Evolutionary conservation across 2,329 filamentous ascomycete genomes (phyloP).

Genomic region (Colletotrichum limetticola): DNA sequence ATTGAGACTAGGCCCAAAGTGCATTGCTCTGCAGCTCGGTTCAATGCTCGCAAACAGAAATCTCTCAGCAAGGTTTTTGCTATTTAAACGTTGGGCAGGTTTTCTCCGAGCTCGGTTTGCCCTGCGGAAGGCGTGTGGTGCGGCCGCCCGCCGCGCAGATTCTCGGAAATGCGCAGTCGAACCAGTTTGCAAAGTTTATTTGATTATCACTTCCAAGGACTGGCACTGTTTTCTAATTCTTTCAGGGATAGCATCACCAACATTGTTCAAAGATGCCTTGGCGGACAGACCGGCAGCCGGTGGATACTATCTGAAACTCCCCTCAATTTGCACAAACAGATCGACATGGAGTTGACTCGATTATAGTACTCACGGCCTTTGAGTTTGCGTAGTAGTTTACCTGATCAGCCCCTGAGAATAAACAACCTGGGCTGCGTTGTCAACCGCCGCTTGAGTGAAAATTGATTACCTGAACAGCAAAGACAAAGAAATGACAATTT

Average conservation of each 20-base stretch:
- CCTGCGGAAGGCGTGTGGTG: background rate
- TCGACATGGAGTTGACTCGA: background rate
- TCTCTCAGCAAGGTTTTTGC: background rate
- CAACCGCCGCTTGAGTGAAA: no score
- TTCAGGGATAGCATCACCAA: background rate
- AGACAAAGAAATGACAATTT: background rate
- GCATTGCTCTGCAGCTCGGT: background rate
- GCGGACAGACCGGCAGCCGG: conserved; percentile 2
- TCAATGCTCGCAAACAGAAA: background rate
- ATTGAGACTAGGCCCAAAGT: background rate
- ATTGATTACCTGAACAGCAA: background rate
- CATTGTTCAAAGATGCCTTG: background rate
- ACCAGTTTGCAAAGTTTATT: conserved; percentile 9
- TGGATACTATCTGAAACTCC: conserved; percentile 13
- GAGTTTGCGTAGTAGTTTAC: background rate
- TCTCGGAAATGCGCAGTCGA: background rate
- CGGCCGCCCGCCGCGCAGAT: background rate
- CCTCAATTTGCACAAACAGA: conserved; percentile 17
- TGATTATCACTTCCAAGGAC: background rate
- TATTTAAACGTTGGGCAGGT: background rate
- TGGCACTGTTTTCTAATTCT: background rate
- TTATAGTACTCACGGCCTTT: background rate
- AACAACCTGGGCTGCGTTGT: background rate
- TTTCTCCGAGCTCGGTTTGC: no score
- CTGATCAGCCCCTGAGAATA: background rate